These are phyloP conservation scores for Populus hybrid DNA, from an alignment of 441 rosid genomes.

Conservation along the genomic window DNA sequence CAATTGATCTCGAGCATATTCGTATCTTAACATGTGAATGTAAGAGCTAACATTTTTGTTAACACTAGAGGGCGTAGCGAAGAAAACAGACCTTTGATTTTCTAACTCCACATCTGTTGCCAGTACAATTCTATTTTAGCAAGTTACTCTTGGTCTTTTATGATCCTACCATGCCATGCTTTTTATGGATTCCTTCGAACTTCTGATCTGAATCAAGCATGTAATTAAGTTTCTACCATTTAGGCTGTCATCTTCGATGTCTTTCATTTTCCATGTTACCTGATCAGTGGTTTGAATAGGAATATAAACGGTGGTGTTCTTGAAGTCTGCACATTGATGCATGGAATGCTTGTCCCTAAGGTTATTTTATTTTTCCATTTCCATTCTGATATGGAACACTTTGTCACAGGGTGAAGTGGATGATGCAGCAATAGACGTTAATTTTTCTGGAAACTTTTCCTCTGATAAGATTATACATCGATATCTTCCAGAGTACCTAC, in stretches of 20 bases:
- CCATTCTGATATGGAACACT: constrained; percentile 26
- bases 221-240: background rate
- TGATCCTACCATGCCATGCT: background rate
- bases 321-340: background rate
- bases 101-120: background rate
- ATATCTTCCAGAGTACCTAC: constrained; percentile 71
- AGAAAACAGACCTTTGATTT: background rate
- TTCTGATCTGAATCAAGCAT: constrained; percentile 10
- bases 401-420: constrained; percentile 87
- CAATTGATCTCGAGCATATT: background rate
- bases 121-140: background rate
- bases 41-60: background rate
- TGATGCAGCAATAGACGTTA: constrained; percentile 89
- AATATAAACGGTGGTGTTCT: constrained; percentile 9
- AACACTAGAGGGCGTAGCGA: background rate
- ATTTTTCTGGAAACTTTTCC: constrained; percentile 85
- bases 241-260: constrained; percentile 10
- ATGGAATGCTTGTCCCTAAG: constrained; percentile 7
- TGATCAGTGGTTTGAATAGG: background rate
- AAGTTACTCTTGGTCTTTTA: background rate
- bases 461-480: constrained; percentile 82
- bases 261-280: constrained; percentile 1
- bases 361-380: constrained; percentile 15
- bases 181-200: constrained; percentile 2
- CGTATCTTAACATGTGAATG: background rate